phyloP scores from a whole-genome alignment of 306 rosid genomes.

The Ziziphus jujuba region DNA sequence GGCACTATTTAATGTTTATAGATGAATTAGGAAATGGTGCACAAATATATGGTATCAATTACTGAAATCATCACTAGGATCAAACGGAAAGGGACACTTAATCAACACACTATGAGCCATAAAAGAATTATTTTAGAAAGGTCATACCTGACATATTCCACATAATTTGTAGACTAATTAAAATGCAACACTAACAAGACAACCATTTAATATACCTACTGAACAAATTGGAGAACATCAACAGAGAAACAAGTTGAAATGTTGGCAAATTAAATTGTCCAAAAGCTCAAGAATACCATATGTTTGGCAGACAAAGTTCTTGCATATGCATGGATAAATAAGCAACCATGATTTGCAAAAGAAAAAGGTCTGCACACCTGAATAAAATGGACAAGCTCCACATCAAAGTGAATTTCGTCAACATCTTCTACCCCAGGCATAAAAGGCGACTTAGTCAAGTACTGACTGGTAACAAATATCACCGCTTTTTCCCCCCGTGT shows the following conservation, averaged over 20 bases:
- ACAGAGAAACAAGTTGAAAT: not conserved
- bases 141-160: not conserved
- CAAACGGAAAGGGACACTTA: no score
- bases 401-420: constrained; percentile 85
- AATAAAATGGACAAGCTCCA: constrained; percentile 88
- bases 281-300: not conserved
- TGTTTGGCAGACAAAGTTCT: not conserved
- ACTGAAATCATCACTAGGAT: no score
- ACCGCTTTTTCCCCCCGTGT: constrained; percentile 82
- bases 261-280: not conserved
- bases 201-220: not conserved
- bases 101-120: not conserved
- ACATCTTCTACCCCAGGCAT: constrained; percentile 61
- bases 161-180: not conserved
- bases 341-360: constrained; percentile 15
- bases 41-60: not conserved
- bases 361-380: constrained; percentile 60
- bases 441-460: constrained; percentile 71
- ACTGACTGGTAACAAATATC: constrained; percentile 66
- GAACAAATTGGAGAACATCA: not conserved
- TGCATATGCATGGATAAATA: not conserved
- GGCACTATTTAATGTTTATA: not conserved
- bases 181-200: not conserved
- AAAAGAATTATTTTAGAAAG: not conserved
- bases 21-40: no score